Percentiles rank a stretch among this genome's conserved stretches.
Conservation (phyloP, 1,284 basidiomycete species). For the Phlebopus sp. region DNA sequence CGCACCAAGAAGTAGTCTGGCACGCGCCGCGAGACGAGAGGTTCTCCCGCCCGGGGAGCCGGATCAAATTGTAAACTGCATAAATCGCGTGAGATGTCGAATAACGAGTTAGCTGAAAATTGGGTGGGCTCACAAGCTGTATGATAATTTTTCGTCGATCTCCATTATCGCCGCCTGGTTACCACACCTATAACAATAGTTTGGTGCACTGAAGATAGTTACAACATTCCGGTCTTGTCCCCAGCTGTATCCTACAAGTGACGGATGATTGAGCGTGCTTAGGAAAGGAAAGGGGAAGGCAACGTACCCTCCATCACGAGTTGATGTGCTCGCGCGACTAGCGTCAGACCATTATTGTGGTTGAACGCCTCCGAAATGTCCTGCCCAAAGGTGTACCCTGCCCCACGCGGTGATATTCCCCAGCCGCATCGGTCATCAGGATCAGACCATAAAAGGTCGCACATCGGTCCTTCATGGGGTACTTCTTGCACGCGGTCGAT, state of each 20-base stretch:
- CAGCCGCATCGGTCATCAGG: conserved; percentile 99
- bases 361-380: conserved; percentile 98
- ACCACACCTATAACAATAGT: conserved; percentile 99
- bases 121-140: conserved; percentile 71
- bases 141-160: conserved; percentile 97
- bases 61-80: conserved; percentile 98
- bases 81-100: conserved; percentile 9
- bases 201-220: conserved; percentile 98
- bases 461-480: conserved; percentile 99
- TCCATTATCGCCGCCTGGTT: conserved; percentile 99
- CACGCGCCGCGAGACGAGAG: conserved; percentile 95
- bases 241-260: conserved; percentile 79
- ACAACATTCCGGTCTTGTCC: conserved; percentile 99
- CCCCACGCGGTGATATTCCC: conserved; percentile 98
- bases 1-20: conserved; percentile 94
- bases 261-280: conserved; percentile 9
- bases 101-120: conserved; percentile 3
- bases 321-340: conserved; percentile 95
- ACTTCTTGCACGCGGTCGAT: conserved; percentile 99
- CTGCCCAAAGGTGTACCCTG: conserved; percentile 99
- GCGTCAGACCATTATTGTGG: conserved; percentile 97
- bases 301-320: conserved; percentile 94
- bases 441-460: conserved; percentile 98
- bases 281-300: not conserved
- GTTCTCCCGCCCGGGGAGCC: conserved; percentile 96